Percentiles rank a stretch among this genome's conserved stretches.
These are phyloP conservation scores for Aspergillus sp. DNA, from an alignment of 2,329 filamentous ascomycete species.

Conservation along the genomic window DNA sequence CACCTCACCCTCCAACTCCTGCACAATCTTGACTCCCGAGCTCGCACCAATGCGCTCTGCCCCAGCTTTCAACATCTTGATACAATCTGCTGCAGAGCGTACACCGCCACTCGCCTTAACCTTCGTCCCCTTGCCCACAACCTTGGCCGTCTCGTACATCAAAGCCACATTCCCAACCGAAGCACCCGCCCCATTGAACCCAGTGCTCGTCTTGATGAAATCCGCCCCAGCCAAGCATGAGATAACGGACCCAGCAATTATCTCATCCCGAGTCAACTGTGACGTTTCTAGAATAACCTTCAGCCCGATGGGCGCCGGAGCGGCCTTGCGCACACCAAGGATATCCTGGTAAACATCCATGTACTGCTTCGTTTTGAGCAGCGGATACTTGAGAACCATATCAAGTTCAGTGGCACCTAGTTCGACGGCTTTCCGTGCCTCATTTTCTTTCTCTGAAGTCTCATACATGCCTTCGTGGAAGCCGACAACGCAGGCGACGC, in stretches of 20 bases:
- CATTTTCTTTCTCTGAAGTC: conserved; percentile 51
- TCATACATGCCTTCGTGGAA: conserved; percentile 61
- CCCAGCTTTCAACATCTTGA: conserved; percentile 57
- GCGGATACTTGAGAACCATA: conserved; percentile 57
- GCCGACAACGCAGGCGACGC: conserved; percentile 58
- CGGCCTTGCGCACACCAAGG: conserved; percentile 50
- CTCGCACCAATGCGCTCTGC: conserved; percentile 59
- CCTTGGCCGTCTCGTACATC: conserved; percentile 53
- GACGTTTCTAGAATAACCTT: conserved; percentile 63
- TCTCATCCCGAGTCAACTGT: conserved; percentile 49
- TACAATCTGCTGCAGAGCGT: conserved; percentile 50
- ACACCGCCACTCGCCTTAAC: conserved; percentile 63
- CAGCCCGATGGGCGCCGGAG: conserved; percentile 42
- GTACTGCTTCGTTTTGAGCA: conserved; percentile 49
- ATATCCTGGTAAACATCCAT: conserved; percentile 54
- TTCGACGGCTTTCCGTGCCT: conserved; percentile 50
- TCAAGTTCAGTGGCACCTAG: conserved; percentile 58
- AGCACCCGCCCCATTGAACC: conserved; percentile 58
- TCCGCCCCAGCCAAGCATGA: conserved; percentile 55
- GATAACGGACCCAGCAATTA: conserved; percentile 55
- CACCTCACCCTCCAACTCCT: conserved; percentile 34
- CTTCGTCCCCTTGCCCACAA: conserved; percentile 43
- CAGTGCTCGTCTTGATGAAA: conserved; percentile 62
- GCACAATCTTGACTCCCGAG: conserved; percentile 56
- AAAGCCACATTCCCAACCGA: conserved; percentile 52